Percentiles rank a stretch among this genome's conserved stretches.
Evolutionary conservation across 257 asterid species (phyloP).

Genomic region (Solanum acaule): DNA sequence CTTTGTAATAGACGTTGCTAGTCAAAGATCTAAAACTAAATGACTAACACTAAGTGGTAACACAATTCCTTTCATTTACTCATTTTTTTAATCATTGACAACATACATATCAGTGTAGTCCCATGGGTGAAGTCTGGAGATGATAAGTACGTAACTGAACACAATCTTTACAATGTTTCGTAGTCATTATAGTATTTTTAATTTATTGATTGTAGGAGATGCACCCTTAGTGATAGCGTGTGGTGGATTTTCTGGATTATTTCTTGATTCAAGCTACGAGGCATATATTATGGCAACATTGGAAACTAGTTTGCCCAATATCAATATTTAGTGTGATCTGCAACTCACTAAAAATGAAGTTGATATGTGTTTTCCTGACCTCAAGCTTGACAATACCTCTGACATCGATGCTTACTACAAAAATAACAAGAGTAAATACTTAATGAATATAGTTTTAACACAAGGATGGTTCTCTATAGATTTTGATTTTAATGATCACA

Average conservation of each 20-base stretch:
- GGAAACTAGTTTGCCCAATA: constrained; percentile 24
- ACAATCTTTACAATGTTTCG: not conserved
- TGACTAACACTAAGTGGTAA: too few species aligned
- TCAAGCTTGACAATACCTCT: constrained; percentile 49
- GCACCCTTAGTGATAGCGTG: constrained; percentile 60
- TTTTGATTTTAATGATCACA: constrained; percentile 33
- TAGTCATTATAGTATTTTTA: not conserved
- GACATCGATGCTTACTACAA: not conserved
- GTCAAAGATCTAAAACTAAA: too few species aligned
- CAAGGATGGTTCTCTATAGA: constrained; percentile 55
- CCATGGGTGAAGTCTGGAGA: too few species aligned
- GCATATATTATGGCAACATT: constrained; percentile 33
- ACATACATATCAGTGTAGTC: too few species aligned
- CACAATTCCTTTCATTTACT: too few species aligned
- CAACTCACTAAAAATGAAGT: constrained; percentile 73
- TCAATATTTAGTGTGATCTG: constrained; percentile 59
- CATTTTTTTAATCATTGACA: too few species aligned
- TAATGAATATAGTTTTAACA: constrained; percentile 30
- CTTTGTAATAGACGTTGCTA: too few species aligned
- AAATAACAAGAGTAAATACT: constrained; percentile 17
- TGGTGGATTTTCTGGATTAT: constrained; percentile 78
- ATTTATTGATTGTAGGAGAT: constrained; percentile 31
- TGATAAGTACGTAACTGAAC: not conserved
- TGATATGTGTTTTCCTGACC: constrained; percentile 59
- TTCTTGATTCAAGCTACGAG: constrained; percentile 53